Evolutionary conservation across 2,329 filamentous ascomycete species (phyloP).

Genomic region (Cladophialophora bantiana): DNA sequence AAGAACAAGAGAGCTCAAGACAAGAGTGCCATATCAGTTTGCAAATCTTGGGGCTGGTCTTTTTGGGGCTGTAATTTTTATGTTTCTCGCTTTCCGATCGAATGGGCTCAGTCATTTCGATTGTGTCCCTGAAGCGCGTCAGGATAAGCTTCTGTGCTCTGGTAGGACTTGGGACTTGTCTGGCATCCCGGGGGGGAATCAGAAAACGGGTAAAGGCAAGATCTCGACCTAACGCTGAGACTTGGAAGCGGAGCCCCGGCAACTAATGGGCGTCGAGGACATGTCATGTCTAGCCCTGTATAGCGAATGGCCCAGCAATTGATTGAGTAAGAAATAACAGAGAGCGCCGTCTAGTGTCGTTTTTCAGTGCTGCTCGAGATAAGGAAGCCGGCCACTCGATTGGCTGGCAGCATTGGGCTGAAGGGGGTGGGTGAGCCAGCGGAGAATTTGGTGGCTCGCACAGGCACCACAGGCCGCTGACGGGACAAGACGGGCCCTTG

Average conservation of each 20-base stretch:
- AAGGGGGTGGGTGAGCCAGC: conserved; percentile 4
- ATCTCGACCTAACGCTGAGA: conserved; percentile 21
- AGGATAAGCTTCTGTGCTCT: conserved; percentile 30
- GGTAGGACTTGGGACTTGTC: conserved; percentile 17
- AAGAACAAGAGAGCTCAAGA: background rate
- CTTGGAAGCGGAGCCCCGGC: conserved; percentile 19
- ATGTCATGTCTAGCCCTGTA: conserved; percentile 7
- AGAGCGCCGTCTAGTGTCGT: conserved; percentile 21
- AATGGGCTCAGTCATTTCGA: conserved; percentile 1
- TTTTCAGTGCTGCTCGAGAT: conserved; percentile 27
- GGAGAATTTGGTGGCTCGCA: conserved; percentile 9
- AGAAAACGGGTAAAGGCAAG: conserved; percentile 24
- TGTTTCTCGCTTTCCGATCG: background rate
- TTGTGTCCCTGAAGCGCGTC: conserved; percentile 20
- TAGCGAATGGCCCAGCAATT: conserved; percentile 35
- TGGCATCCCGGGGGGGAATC: conserved; percentile 8
- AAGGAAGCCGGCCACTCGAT: conserved; percentile 24
- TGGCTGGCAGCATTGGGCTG: conserved; percentile 5
- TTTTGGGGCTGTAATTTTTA: background rate
- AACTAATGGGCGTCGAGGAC: conserved; percentile 22
- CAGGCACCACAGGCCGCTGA: background rate
- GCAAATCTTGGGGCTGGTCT: background rate
- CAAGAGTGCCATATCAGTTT: conserved; percentile 12
- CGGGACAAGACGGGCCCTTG: background rate
- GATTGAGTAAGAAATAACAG: conserved; percentile 38